Evolutionary conservation across 1,284 basidiomycete species (phyloP), one percentile per base, ranked within the genome.

Genomic region (Papiliotrema terrestris): DNA sequence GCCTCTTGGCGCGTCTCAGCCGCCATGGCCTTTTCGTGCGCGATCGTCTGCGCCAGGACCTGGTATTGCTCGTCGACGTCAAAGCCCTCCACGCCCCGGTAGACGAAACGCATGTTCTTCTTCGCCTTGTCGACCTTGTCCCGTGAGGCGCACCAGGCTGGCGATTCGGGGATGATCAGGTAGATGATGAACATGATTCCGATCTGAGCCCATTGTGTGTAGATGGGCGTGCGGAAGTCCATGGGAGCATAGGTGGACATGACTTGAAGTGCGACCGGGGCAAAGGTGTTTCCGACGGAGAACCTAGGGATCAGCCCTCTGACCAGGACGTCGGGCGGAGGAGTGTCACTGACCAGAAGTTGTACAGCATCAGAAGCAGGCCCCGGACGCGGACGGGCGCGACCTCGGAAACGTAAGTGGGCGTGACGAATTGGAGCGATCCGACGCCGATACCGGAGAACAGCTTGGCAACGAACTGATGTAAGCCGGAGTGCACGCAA

Each of bases 161-260:
- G 66, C 0, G 62, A 63, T 48, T 70, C 68, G 23, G 68, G 68
- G 3, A 71, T 41, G 52, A 67, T 47, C 45, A 67, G 25, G 55
- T 60, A 69, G 51, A 71, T 64, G 50, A 63, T 50, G 15, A 63
- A 43, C 58, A 68, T 62, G 37, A 59, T 17, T 8, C 61, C 65
- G 56, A 67, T 62, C 39, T 65, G 59, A 13, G 48, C 63, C 63
- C 63, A 69, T 51, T 71, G 60, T n/a, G 60, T 62, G 51, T 62
- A 62, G 44, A 62, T 58, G 4, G 61, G 59, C 15, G 53, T 58
- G n/a, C 59, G 49, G 54, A 56, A 61, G 38, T 64, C 46, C 20
- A 50, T 32, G 17, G 55, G 59, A 14, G 45, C 54, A 39, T 57
- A 51, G 26, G 56, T 57, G 0, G 51, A 56, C 57, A 62, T 58